These are phyloP conservation scores for Pseudonitzschia delicatissima DNA, from an alignment of 108 stramenopile genomes.

Conservation along the genomic window DNA sequence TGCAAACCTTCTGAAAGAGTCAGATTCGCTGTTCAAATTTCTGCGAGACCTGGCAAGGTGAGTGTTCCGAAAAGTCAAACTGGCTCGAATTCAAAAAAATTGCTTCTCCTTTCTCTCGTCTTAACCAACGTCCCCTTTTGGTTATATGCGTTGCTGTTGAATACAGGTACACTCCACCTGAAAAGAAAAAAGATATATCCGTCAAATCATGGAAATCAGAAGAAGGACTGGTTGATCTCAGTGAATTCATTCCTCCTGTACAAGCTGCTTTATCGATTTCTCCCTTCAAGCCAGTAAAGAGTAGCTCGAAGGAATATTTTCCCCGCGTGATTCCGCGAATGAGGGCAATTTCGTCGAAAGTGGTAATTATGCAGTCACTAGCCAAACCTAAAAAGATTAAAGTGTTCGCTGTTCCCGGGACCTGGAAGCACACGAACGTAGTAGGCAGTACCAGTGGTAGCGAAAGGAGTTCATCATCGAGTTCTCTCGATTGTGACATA, in stretches of 20 bases:
- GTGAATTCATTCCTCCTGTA: slow-evolving; percentile 83
- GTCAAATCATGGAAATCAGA: slow-evolving; percentile 47
- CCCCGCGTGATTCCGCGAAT: slow-evolving; percentile 78
- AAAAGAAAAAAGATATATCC: slow-evolving; percentile 4
- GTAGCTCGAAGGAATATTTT: slow-evolving; percentile 48
- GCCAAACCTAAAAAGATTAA: slow-evolving; percentile 95
- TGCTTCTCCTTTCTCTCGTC: too few species aligned
- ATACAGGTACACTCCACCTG: background rate
- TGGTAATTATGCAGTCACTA: slow-evolving; percentile 88
- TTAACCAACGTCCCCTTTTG: background rate
- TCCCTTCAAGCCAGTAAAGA: slow-evolving; percentile 37
- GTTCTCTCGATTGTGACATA: slow-evolving; percentile 36
- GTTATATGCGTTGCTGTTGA: background rate
- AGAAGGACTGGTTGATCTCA: slow-evolving; percentile 53
- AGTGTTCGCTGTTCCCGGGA: slow-evolving; percentile 45
- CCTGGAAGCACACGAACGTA: slow-evolving; percentile 14
- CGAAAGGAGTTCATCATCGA: background rate
- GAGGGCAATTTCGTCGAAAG: slow-evolving; percentile 53
- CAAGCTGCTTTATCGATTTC: slow-evolving; percentile 78
- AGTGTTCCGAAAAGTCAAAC: slow-evolving; percentile 16
- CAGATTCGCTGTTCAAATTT: slow-evolving; percentile 56
- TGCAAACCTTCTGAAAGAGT: slow-evolving; percentile 47
- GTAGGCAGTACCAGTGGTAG: background rate
- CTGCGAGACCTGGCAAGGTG: slow-evolving; percentile 63
- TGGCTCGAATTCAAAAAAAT: background rate